phyloP scores from a whole-genome alignment of 495 filamentous ascomycete species.

The Penicillium soppii region DNA sequence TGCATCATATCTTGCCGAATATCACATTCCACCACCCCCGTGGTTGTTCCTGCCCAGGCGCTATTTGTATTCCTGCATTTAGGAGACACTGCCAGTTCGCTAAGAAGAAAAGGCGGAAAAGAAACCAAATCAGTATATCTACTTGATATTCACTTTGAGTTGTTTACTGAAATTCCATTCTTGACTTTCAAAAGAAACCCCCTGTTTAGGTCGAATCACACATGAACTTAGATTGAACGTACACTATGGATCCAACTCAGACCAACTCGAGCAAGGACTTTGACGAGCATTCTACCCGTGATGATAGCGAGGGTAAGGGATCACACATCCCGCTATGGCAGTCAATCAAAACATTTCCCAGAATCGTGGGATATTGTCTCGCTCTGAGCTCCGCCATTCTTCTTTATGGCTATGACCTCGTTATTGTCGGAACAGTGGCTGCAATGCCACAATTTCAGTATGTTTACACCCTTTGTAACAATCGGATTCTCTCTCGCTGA shows the following conservation, averaged over 20 bases:
- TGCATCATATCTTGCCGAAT: constrained; percentile 5
- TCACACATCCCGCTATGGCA: constrained; percentile 19
- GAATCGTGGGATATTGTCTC: constrained; percentile 28
- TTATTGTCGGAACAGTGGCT: constrained; percentile 47
- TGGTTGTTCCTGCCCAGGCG: neutral
- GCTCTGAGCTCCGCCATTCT: constrained; percentile 35
- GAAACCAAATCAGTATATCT: no score
- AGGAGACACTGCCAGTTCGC: no score
- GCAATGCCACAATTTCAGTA: constrained; percentile 46
- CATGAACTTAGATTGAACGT: no score
- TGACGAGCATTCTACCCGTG: constrained; percentile 1
- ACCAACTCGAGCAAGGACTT: neutral
- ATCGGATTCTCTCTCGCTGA: neutral
- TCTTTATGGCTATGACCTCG: constrained; percentile 50
- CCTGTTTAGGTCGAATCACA: no score
- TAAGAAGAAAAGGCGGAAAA: no score
- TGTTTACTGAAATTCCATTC: no score
- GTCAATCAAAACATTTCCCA: constrained; percentile 19
- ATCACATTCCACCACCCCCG: constrained; percentile 2
- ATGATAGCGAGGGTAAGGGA: neutral
- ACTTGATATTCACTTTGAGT: no score
- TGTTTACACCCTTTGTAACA: neutral
- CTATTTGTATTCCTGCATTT: no score
- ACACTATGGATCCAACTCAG: neutral
- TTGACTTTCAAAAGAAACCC: no score